These are phyloP conservation scores for Shiraia sp. DNA, from an alignment of 2,329 filamentous ascomycete species.

Conservation along the genomic window DNA sequence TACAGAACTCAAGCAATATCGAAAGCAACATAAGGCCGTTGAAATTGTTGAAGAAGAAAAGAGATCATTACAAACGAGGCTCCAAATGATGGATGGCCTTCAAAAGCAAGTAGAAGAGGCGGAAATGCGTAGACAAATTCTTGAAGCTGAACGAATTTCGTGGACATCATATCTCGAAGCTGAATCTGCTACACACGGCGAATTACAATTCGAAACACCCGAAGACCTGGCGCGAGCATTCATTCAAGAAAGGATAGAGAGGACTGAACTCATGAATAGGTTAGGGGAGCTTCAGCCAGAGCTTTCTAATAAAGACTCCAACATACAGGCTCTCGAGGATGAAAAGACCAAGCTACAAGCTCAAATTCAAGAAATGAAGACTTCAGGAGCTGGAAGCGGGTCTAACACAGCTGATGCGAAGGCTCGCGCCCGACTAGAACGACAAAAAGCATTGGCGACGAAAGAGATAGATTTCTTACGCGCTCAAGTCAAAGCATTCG, in stretches of 20 bases:
- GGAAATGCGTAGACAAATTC: constrained; percentile 77
- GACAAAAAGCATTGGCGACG: constrained; percentile 80
- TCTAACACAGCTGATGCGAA: constrained; percentile 61
- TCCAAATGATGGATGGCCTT: constrained; percentile 74
- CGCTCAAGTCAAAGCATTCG: constrained; percentile 83
- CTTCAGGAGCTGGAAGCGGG: constrained; percentile 46
- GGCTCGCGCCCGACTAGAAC: constrained; percentile 74
- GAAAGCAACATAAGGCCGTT: constrained; percentile 81
- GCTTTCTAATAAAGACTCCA: constrained; percentile 73
- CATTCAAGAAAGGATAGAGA: constrained; percentile 79
- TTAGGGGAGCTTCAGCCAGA: constrained; percentile 80
- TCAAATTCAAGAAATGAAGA: constrained; percentile 73
- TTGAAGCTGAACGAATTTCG: constrained; percentile 84
- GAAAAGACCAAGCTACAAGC: constrained; percentile 67
- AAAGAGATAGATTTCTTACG: constrained; percentile 95
- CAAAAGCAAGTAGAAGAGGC: constrained; percentile 79
- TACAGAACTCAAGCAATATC: constrained; percentile 77
- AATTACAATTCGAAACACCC: constrained; percentile 80
- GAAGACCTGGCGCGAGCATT: constrained; percentile 85
- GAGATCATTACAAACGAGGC: constrained; percentile 73
- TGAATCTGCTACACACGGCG: constrained; percentile 62
- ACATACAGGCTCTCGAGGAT: constrained; percentile 70
- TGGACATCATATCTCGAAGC: constrained; percentile 86
- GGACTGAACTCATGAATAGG: constrained; percentile 76
- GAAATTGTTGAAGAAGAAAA: constrained; percentile 97